A percentile compares a stretch with the other conserved stretches of the same genome.
Evolutionary conservation across 257 asterid species (phyloP).

Genomic region (Verbascum thapsus): DNA sequence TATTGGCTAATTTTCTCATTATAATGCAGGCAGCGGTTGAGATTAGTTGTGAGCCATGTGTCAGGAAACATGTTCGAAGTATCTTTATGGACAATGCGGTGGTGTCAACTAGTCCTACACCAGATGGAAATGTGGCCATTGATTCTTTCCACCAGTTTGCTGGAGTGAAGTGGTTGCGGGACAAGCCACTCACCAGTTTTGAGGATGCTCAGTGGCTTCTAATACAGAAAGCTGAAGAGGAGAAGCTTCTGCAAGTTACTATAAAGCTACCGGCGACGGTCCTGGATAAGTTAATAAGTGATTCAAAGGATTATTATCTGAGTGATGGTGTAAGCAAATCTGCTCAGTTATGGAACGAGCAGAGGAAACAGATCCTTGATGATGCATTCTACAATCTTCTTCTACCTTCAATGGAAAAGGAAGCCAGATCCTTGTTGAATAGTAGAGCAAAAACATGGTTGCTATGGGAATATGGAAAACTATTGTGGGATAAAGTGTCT

Average conservation of each 20-base stretch:
- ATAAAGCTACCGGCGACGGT: conserved; percentile 72
- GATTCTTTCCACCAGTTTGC: conserved; percentile 89
- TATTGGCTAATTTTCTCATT: conserved; percentile 23
- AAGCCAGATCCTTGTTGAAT: conserved; percentile 72
- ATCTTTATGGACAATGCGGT: conserved; percentile 84
- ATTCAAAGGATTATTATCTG: conserved; percentile 78
- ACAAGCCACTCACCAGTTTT: conserved; percentile 83
- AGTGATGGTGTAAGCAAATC: conserved; percentile 98
- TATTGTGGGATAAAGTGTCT: conserved; percentile 87
- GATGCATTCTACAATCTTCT: conserved; percentile 75
- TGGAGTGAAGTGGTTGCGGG: conserved; percentile 91
- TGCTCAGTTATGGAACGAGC: conserved; percentile 97
- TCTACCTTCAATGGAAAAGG: conserved; percentile 92
- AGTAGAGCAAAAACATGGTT: conserved; percentile 86
- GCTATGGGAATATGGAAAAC: conserved; percentile 75
- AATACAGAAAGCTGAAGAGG: conserved; percentile 95
- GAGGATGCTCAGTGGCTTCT: conserved; percentile 96
- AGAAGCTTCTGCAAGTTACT: conserved; percentile 85
- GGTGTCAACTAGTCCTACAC: conserved; percentile 86
- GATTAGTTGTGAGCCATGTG: conserved; percentile 94
- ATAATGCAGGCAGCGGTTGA: conserved; percentile 88
- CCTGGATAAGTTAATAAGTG: conserved; percentile 74
- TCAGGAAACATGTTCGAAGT: conserved; percentile 85
- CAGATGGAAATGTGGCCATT: conserved; percentile 78
- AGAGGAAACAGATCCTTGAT: conserved; percentile 81